Base-by-base conservation (phyloP, 768 basidiomycete species). In the Phlebiopsis gigantea region DNA sequence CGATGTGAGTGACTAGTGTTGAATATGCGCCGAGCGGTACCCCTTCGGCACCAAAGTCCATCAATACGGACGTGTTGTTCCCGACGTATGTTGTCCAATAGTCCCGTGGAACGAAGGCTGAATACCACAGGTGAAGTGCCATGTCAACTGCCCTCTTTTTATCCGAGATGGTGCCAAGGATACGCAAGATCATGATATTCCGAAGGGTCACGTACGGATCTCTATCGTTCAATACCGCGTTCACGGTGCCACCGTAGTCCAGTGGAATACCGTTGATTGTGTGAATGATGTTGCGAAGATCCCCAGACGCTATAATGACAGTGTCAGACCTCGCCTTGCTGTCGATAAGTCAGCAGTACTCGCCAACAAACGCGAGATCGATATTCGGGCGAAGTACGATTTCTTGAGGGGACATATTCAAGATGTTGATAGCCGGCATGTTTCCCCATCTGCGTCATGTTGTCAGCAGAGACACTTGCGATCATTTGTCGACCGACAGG, bases 91-190 rank as follows among this genome's bases (percentile, higher is more conserved):
- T n/a, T n/a, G 22, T 24, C 12, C 15, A 8, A 19, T 77, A 72
- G 43, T 68, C 65, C 39, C 51, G 53, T 6, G 77, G 76, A 42
- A 79, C 48, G 56, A 74, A 75, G 6, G 68, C 68, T 1, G 79
- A 80, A 53, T 78, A 78, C 75, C 76, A 79, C 51, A 77, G 73
- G 56, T 80, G 79, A 21, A 79, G 68, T 5, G 77, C 78, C 3
- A 72, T 62, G 39, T 79, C 79, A 7, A 72, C 78, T 1, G 74
- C 75, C 15, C 17, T 29, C 4, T 29, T 26, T n/a, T 19, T 70
- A 21, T 5, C 10, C 49, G 54, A 64, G 51, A 52, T 77, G 69
- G 1, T 66, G 47, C 24, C 31, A 15, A 39, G 56, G 43, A 79
- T 72, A 21, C 73, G 61, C 21, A 80, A 72, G 12, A 80, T 56